phyloP scores from a whole-genome alignment of 352 stramenopile species.

The Pythium phragmitis region DNA sequence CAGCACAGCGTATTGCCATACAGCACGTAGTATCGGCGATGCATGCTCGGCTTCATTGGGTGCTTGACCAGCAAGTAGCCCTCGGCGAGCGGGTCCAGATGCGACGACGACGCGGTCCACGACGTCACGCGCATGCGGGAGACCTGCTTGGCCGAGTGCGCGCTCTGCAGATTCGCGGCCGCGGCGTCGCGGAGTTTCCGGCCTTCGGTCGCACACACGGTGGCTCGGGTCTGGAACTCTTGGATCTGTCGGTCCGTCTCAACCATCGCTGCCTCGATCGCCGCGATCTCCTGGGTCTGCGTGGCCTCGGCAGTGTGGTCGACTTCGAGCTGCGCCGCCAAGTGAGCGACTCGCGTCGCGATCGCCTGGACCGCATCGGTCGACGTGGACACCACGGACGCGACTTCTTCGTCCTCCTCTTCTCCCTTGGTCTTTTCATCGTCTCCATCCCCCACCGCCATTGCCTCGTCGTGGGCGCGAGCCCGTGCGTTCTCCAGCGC shows the following conservation, averaged over 20 bases:
- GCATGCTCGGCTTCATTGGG: constrained; percentile 56
- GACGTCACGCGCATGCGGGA: constrained; percentile 48
- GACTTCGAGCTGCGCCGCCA: constrained; percentile 63
- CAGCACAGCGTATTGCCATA: constrained; percentile 79
- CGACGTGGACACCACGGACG: constrained; percentile 4
- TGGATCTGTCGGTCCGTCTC: constrained; percentile 3
- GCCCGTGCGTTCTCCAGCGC: constrained; percentile 37
- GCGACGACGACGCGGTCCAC: constrained; percentile 56
- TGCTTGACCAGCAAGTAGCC: constrained; percentile 76
- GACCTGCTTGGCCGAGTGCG: constrained; percentile 56
- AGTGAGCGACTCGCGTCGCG: constrained; percentile 33
- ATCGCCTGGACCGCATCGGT: constrained; percentile 5
- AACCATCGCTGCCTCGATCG: constrained; percentile 30
- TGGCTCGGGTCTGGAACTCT: constrained; percentile 31
- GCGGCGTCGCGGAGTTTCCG: constrained; percentile 45
- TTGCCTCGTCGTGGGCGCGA: constrained; percentile 36
- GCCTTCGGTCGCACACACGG: constrained; percentile 36
- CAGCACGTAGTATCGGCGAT: constrained; percentile 77
- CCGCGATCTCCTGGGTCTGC: constrained; percentile 31
- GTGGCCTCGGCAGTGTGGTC: constrained; percentile 48
- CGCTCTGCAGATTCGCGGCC: constrained; percentile 48
- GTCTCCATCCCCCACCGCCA: constrained; percentile 3
- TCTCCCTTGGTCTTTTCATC: constrained; percentile 17
- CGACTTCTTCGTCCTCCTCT: constrained; percentile 11
- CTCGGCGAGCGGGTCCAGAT: constrained; percentile 66